Conservation (phyloP, 2,329 filamentous ascomycete genomes). For the Fusarium heterosporum region DNA sequence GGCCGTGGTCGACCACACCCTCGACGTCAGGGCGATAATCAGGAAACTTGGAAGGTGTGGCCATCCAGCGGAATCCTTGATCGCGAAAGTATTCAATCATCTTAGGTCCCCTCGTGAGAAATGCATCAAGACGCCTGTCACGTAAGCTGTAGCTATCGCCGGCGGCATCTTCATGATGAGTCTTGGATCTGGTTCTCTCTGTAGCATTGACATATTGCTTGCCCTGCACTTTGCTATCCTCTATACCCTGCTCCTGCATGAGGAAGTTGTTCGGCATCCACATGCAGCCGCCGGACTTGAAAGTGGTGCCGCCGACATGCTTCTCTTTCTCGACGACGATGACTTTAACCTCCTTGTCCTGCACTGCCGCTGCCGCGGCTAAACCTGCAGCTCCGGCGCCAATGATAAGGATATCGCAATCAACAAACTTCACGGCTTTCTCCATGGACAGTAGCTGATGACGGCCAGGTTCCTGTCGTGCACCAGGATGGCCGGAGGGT, state of each 20-base stretch:
- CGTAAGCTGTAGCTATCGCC: not conserved
- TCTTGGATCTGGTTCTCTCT: not conserved
- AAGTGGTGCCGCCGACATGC: not conserved
- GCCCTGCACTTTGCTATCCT: not conserved
- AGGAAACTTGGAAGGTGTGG: not conserved
- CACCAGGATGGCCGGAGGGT: no score
- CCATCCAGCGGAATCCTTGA: not conserved
- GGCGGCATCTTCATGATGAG: not conserved
- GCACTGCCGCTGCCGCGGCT: not conserved
- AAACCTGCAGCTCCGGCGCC: not conserved
- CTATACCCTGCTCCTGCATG: not conserved
- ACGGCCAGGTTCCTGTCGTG: no score
- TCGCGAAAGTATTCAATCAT: not conserved
- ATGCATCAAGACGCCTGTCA: not conserved
- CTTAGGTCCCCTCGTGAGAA: not conserved
- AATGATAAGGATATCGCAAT: slow-evolving; percentile 1
- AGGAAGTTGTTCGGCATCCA: not conserved
- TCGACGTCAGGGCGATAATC: not conserved
- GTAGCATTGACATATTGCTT: not conserved
- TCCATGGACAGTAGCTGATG: no score
- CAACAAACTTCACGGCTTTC: no score
- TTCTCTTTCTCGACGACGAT: not conserved
- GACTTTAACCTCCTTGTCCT: not conserved
- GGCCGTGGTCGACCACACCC: not conserved
- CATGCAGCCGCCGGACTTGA: slow-evolving; percentile 1